These are phyloP conservation scores for Pseudocercospora vitis DNA, from an alignment of 2,329 filamentous ascomycete genomes.

Conservation along the genomic window DNA sequence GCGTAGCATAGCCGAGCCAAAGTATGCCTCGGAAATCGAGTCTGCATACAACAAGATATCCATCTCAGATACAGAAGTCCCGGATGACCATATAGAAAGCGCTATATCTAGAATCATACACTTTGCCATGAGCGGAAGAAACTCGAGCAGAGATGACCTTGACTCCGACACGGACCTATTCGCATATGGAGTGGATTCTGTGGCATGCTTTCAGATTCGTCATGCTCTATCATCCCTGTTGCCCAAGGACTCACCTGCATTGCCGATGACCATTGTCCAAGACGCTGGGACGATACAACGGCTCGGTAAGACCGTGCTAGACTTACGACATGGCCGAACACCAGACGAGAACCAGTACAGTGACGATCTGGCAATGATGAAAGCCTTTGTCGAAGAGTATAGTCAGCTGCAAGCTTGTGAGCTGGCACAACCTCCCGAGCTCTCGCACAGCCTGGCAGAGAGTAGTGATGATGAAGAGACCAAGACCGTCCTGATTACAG, in stretches of 20 bases:
- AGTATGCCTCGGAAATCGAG: slow-evolving; percentile 51
- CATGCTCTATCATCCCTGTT: slow-evolving; percentile 40
- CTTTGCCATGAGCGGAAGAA: slow-evolving; percentile 19
- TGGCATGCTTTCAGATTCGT: slow-evolving; percentile 56
- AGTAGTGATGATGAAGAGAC: slow-evolving; percentile 9
- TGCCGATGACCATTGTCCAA: slow-evolving; percentile 61
- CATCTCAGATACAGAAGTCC: slow-evolving; percentile 17
- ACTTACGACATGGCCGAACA: slow-evolving; percentile 41
- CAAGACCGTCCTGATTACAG: slow-evolving; percentile 46
- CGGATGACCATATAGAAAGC: slow-evolving; percentile 38
- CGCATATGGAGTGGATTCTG: slow-evolving; percentile 60
- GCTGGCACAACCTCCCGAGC: slow-evolving; percentile 27
- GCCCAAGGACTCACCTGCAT: slow-evolving; percentile 34
- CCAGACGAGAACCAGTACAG: slow-evolving; percentile 25
- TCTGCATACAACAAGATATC: slow-evolving; percentile 42
- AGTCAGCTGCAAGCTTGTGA: slow-evolving; percentile 26
- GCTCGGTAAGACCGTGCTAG: slow-evolving; percentile 42
- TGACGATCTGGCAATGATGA: slow-evolving; percentile 40
- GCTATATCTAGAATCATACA: slow-evolving; percentile 37
- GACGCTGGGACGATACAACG: slow-evolving; percentile 57
- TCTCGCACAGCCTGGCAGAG: slow-evolving; percentile 16
- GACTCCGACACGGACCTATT: slow-evolving; percentile 52
- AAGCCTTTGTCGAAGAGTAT: slow-evolving; percentile 50
- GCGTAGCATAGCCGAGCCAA: slow-evolving; percentile 52
- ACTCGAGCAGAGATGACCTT: not conserved